These are phyloP conservation scores for Suillus paluster DNA, from an alignment of 768 basidiomycete species.

Conservation along the genomic window DNA sequence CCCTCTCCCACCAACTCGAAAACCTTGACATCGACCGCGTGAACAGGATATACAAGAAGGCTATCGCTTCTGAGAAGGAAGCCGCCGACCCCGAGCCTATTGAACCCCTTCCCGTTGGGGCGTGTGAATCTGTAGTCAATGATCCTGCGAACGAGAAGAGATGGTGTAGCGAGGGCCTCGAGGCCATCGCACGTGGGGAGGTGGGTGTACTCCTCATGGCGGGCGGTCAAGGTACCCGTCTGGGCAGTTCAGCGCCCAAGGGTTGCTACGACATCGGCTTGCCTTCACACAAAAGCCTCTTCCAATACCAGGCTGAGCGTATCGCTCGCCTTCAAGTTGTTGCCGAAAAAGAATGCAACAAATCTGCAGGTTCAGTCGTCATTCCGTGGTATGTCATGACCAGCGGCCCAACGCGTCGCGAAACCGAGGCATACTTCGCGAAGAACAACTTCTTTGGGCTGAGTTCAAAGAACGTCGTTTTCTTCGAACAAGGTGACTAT, in stretches of 20 bases:
- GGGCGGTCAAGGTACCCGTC: constrained; percentile 94
- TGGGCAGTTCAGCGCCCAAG: constrained; percentile 92
- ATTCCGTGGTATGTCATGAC: constrained; percentile 99
- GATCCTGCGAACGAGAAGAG: constrained; percentile 58
- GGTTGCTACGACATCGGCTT: constrained; percentile 98
- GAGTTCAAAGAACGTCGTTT: constrained; percentile 74
- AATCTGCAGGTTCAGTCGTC: constrained; percentile 62
- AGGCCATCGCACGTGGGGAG: constrained; percentile 78
- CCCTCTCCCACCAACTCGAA: constrained; percentile 73
- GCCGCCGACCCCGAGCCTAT: constrained; percentile 59
- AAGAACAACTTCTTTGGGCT: constrained; percentile 84
- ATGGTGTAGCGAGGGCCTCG: constrained; percentile 82
- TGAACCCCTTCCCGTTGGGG: constrained; percentile 79
- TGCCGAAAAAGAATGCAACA: constrained; percentile 60
- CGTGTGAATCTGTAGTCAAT: constrained; percentile 65
- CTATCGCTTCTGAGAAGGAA: constrained; percentile 67
- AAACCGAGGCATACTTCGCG: constrained; percentile 86
- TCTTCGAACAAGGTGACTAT: constrained; percentile 93
- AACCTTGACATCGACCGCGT: constrained; percentile 88
- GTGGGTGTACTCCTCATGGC: constrained; percentile 98
- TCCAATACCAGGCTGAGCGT: constrained; percentile 97
- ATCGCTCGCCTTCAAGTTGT: constrained; percentile 83
- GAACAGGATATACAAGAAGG: constrained; percentile 83
- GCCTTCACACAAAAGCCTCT: constrained; percentile 90
- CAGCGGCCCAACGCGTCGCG: constrained; percentile 88